Base-by-base conservation (phyloP, 306 rosid species). In the Geum urbanum region DNA sequence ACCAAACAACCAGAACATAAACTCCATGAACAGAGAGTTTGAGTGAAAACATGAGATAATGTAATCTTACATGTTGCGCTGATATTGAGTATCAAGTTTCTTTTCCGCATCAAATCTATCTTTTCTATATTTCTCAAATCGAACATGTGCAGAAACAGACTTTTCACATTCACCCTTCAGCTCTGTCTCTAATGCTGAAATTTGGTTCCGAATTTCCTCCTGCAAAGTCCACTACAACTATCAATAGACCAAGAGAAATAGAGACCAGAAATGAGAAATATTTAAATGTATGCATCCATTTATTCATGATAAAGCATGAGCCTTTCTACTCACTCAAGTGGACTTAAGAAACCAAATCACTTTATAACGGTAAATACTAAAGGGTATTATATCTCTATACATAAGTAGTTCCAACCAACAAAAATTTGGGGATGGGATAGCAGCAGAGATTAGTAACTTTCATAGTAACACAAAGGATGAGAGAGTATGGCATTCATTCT, bases 41-140 rank as follows among this genome's bases (percentile, higher is more conserved):
- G 39, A 49, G 41, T 37, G 62, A 70, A 40, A 57, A 46, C 72
- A 74, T 60, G 39, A 68, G 59, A 61, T 49, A 13, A 22, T 19
- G 60, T 10, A 72, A 78, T 64, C 91, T 83, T 84, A 92, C 98
- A 92, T 88, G 58, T 85, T 80, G 20, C 96, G 90, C 54, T 84
- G 96, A 79, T 90, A 88, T 67, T 88, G 91, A 63, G 88, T 84
- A 69, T 92, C 97, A 67, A 88, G 80, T 76, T 87, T 92, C 64
- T 80, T 86, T 70, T 92, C 97, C 68, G 70, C 65, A 72, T 92
- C 98, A 72, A 71, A 81, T 76, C 98, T 84, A 78, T 91, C 81
- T 83, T 88, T 89, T 86, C 81, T 80, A 74, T 88, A 85, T 76
- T 81, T 90, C 84, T 90, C 90, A 73, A 86, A 78, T 64, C 62